phyloP scores from a whole-genome alignment of 2,329 filamentous ascomycete species.

The Penicillium frequentans region DNA sequence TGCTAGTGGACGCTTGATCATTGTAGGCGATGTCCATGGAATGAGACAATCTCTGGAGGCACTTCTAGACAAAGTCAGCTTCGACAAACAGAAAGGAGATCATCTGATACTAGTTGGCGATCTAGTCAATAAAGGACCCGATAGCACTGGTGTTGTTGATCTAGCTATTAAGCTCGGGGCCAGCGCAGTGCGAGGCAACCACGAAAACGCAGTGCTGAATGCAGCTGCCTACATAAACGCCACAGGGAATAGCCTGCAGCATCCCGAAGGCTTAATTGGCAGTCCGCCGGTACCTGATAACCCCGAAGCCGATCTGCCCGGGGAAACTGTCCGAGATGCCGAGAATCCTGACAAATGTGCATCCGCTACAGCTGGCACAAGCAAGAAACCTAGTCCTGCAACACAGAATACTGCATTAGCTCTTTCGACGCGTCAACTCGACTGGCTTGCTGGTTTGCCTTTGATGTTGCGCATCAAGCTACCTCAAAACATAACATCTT shows the following conservation, averaged over 20 bases:
- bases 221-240: slow-evolving; percentile 13
- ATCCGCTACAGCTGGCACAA: neutral
- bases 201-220: slow-evolving; percentile 25
- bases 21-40: slow-evolving; percentile 23
- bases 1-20: slow-evolving; percentile 14
- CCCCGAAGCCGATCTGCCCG: neutral
- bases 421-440: slow-evolving; percentile 14
- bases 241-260: neutral
- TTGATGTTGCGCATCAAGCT: slow-evolving; percentile 21
- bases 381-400: neutral
- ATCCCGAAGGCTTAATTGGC: neutral
- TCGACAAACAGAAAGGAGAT: slow-evolving; percentile 17
- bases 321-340: neutral
- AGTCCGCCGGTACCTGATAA: neutral
- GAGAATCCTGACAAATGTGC: neutral
- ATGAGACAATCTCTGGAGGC: slow-evolving; percentile 19
- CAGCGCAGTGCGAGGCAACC: slow-evolving; percentile 25
- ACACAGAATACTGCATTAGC: slow-evolving; percentile 10
- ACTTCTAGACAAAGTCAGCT: slow-evolving; percentile 15
- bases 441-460: slow-evolving; percentile 22
- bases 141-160: slow-evolving; percentile 22
- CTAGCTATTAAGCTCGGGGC: slow-evolving; percentile 21
- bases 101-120: slow-evolving; percentile 23
- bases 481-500: slow-evolving; percentile 2
- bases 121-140: slow-evolving; percentile 23